These are phyloP conservation scores for Didymella sp. DNA, from an alignment of 2,329 filamentous ascomycete genomes.

Conservation along the genomic window DNA sequence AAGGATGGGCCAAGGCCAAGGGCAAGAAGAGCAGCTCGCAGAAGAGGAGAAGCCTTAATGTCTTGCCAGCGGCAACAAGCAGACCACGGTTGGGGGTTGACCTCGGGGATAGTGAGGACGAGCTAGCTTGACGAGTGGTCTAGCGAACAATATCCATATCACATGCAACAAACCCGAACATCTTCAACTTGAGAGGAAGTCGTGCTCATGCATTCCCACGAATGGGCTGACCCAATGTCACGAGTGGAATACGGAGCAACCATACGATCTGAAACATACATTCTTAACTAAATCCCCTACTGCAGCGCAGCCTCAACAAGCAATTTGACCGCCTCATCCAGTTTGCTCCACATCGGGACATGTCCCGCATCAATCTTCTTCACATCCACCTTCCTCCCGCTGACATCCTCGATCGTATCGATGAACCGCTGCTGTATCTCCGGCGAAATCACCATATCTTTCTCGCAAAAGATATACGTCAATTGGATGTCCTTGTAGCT, in stretches of 20 bases:
- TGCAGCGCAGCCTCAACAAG: conserved; percentile 20
- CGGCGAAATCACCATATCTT: conserved; percentile 41
- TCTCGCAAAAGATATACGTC: conserved; percentile 50
- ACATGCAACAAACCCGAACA: too few relatives aligned
- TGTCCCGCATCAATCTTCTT: conserved; percentile 47
- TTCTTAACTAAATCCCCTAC: not conserved
- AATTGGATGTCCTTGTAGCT: conserved; percentile 51
- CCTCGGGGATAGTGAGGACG: conserved; percentile 34
- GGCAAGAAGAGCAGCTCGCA: conserved; percentile 8
- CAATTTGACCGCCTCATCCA: conserved; percentile 34
- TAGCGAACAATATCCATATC: not conserved
- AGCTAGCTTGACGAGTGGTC: conserved; percentile 28
- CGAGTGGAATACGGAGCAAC: too few relatives aligned
- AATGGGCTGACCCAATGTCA: too few relatives aligned
- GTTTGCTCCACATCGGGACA: conserved; percentile 37
- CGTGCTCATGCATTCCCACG: too few relatives aligned
- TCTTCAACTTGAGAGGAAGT: too few relatives aligned
- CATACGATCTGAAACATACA: too few relatives aligned
- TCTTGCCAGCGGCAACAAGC: conserved; percentile 7
- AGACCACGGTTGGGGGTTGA: conserved; percentile 20
- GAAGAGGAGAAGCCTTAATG: conserved; percentile 20
- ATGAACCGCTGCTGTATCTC: conserved; percentile 41
- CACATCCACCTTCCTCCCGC: conserved; percentile 39
- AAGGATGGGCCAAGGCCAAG: conserved; percentile 28
- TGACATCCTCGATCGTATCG: conserved; percentile 43